Evolutionary conservation across 139 green algal species (phyloP).

Genomic region (Micromonas commoda): DNA sequence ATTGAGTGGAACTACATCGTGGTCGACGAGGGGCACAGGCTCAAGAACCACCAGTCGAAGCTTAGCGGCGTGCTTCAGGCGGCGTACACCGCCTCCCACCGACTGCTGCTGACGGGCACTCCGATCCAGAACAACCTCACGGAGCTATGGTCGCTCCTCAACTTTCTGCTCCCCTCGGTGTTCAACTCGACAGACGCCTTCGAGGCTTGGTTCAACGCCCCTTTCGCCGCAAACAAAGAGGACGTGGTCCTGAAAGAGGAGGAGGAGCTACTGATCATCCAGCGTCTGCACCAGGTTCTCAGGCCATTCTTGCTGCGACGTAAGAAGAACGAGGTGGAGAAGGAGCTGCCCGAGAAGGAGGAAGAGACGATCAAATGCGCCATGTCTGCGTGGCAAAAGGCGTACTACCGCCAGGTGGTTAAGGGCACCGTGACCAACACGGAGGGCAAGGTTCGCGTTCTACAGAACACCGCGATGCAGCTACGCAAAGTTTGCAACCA

Average conservation of each 20-base stretch:
- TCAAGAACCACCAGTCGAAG: conserved; percentile 98
- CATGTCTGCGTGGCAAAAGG: conserved; percentile 50
- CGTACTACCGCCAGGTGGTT: conserved; percentile 96
- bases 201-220: conserved; percentile 93
- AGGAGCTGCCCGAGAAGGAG: conserved; percentile 87
- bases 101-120: conserved; percentile 92
- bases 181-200: conserved; percentile 67
- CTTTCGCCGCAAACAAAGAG: conserved; percentile 80
- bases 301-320: conserved; percentile 91
- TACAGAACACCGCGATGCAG: conserved; percentile 97
- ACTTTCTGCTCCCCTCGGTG: conserved; percentile 94
- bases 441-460: conserved; percentile 83
- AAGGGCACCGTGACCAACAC: conserved; percentile 54
- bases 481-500: conserved; percentile 99
- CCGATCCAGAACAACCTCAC: conserved; percentile 96
- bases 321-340: conserved; percentile 89
- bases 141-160: conserved; percentile 96
- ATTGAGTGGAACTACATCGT: conserved; percentile 99
- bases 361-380: conserved; percentile 87
- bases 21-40: conserved; percentile 99
- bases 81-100: conserved; percentile 86
- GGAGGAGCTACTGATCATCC: too few species aligned
- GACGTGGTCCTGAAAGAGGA: conserved; percentile 55
- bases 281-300: conserved; percentile 84
- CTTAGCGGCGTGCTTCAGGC: conserved; percentile 95